Conservation (phyloP, 129 eudicot species). For the Saposhnikovia divaricata region DNA sequence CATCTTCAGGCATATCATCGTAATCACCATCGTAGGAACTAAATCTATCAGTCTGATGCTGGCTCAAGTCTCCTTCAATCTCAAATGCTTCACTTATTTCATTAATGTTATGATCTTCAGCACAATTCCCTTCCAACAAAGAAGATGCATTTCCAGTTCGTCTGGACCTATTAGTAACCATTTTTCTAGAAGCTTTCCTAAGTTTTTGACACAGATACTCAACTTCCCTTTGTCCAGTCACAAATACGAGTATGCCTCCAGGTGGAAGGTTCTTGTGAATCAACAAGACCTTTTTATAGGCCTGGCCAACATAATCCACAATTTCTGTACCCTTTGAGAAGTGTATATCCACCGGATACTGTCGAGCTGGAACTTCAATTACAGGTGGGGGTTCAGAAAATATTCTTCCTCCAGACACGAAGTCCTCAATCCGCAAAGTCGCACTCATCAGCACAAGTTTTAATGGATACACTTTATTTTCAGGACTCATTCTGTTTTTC, state of each 20-base stretch:
- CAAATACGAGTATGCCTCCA: constrained; percentile 97
- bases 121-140: constrained; percentile 15
- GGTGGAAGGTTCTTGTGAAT: constrained; percentile 90
- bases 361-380: constrained; percentile 78
- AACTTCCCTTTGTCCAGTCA: constrained; percentile 95
- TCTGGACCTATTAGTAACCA: constrained; percentile 23
- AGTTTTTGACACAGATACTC: constrained; percentile 70
- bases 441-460: constrained; percentile 96
- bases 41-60: constrained; percentile 57
- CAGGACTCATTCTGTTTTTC: constrained; percentile 28
- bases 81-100: constrained; percentile 88
- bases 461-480: constrained; percentile 56
- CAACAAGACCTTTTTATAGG: constrained; percentile 72
- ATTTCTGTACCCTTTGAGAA: constrained; percentile 77
- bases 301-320: constrained; percentile 90
- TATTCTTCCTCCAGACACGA: constrained; percentile 44
- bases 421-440: constrained; percentile 80
- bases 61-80: constrained; percentile 29
- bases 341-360: constrained; percentile 72
- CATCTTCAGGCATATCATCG: constrained; percentile 39
- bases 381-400: constrained; percentile 71
- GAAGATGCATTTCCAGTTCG: constrained; percentile 17
- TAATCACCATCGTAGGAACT: constrained; percentile 43
- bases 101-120: constrained; percentile 44
- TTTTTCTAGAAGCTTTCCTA: constrained; percentile 62